These are phyloP conservation scores for Casaregolazyma lundiana DNA, from an alignment of 1,139 yeast species.

Conservation along the genomic window DNA sequence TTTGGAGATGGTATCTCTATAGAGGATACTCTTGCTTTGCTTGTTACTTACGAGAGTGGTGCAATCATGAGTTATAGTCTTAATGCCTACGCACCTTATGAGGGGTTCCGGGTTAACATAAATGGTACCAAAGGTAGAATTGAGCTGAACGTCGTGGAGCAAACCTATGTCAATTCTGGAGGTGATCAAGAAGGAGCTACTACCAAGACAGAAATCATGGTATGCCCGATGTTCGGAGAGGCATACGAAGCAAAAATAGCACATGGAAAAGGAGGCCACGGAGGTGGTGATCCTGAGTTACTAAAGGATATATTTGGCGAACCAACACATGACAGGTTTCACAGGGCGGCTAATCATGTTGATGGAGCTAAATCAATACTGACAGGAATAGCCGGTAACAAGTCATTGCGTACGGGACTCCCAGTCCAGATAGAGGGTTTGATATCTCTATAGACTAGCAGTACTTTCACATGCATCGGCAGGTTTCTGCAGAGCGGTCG, in stretches of 20 bases:
- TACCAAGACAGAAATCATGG: slow-evolving; percentile 16
- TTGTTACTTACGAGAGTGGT: slow-evolving; percentile 17
- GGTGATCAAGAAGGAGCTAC: slow-evolving; percentile 18
- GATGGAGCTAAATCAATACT: slow-evolving; percentile 19
- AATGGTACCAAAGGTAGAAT: slow-evolving; percentile 19
- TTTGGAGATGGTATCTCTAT: slow-evolving; percentile 20
- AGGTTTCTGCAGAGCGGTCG: slow-evolving; percentile 80
- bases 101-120: slow-evolving; percentile 19
- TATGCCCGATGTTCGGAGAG: slow-evolving; percentile 16
- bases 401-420: slow-evolving; percentile 16
- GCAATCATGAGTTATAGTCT: slow-evolving; percentile 17
- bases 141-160: slow-evolving; percentile 16
- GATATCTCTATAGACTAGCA: too few species aligned
- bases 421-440: slow-evolving; percentile 17
- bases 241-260: slow-evolving; percentile 15
- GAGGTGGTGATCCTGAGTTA: slow-evolving; percentile 18
- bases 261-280: slow-evolving; percentile 19
- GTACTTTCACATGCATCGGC: slow-evolving; percentile 86
- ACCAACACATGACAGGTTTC: slow-evolving; percentile 17
- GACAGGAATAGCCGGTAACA: slow-evolving; percentile 19
- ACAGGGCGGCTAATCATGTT: slow-evolving; percentile 18
- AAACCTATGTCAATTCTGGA: slow-evolving; percentile 19
- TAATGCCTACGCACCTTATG: slow-evolving; percentile 17
- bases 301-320: slow-evolving; percentile 18
- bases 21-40: slow-evolving; percentile 18